These are phyloP conservation scores for Lichtheimia hyalospora DNA, from an alignment of 371 early-diverging fungal species.

Conservation along the genomic window DNA sequence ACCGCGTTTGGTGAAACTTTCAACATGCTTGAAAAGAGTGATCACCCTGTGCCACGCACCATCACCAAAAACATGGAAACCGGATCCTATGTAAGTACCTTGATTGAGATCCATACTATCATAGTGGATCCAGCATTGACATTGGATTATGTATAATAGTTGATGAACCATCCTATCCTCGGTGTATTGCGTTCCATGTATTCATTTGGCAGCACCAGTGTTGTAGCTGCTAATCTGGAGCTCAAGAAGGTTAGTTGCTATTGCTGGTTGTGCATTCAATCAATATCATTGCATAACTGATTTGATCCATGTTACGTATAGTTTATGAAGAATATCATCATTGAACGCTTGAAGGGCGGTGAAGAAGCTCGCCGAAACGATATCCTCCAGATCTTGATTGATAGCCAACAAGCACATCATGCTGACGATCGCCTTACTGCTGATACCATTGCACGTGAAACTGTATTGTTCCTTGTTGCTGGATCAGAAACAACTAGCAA, in stretches of 20 bases:
- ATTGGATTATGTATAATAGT: not conserved
- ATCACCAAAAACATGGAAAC: constrained; percentile 6
- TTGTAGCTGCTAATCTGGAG: not conserved
- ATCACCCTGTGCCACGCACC: constrained; percentile 31
- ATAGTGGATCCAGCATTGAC: too few species aligned
- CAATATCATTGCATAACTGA: too few species aligned
- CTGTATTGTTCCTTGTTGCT: constrained; percentile 36
- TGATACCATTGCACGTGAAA: constrained; percentile 34
- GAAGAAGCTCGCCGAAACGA: constrained; percentile 26
- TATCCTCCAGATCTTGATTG: constrained; percentile 40
- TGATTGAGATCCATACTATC: too few species aligned
- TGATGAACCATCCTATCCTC: constrained; percentile 8
- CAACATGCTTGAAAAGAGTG: constrained; percentile 42
- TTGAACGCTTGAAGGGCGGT: constrained; percentile 20
- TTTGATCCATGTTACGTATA: not conserved
- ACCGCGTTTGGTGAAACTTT: constrained; percentile 43
- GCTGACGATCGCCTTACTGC: constrained; percentile 25
- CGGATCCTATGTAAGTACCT: constrained; percentile 7
- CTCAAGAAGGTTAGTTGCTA: not conserved
- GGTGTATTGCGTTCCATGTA: not conserved
- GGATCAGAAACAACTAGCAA: constrained; percentile 44
- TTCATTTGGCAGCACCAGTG: not conserved
- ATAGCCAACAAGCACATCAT: constrained; percentile 20
- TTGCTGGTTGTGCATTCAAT: not conserved
- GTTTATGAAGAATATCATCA: constrained; percentile 33